phyloP scores from a whole-genome alignment of 1,284 basidiomycete genomes.

The Malassezia vespertilionis region DNA sequence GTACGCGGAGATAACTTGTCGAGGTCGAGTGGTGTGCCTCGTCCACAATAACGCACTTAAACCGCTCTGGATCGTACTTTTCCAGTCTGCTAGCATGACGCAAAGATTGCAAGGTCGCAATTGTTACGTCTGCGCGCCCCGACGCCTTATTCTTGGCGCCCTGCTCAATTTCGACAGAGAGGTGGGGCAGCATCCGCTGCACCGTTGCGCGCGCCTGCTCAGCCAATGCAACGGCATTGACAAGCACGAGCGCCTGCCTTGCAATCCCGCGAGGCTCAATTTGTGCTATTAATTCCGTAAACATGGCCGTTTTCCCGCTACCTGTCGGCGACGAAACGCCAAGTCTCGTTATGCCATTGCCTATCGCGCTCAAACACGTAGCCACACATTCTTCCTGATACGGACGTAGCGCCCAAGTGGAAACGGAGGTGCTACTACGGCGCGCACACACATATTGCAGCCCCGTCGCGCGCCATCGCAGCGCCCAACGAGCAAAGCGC shows the following conservation, averaged over 20 bases:
- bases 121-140: conserved; percentile 72
- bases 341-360: conserved; percentile 59
- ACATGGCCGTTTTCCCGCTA: conserved; percentile 83
- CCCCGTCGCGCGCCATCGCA: not conserved
- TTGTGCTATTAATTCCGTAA: conserved; percentile 45
- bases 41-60: conserved; percentile 68
- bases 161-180: conserved; percentile 84
- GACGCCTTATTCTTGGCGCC: conserved; percentile 63
- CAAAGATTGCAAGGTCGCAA: conserved; percentile 86
- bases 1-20: conserved; percentile 66
- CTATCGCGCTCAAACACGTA: conserved; percentile 64
- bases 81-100: conserved; percentile 57
- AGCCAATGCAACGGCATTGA: conserved; percentile 78
- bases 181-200: conserved; percentile 58
- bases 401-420: conserved; percentile 52
- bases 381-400: conserved; percentile 80
- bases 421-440: not conserved
- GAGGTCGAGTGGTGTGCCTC: conserved; percentile 84
- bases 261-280: conserved; percentile 16
- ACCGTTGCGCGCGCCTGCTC: conserved; percentile 72
- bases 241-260: conserved; percentile 63
- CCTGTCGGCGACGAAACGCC: conserved; percentile 81
- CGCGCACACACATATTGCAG: not conserved
- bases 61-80: conserved; percentile 63
- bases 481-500: not conserved